Percentiles rank a stretch among this genome's conserved stretches.
Evolutionary conservation across 2,329 filamentous ascomycete genomes (phyloP).

Genomic region (Pleurostoma richardsiae): DNA sequence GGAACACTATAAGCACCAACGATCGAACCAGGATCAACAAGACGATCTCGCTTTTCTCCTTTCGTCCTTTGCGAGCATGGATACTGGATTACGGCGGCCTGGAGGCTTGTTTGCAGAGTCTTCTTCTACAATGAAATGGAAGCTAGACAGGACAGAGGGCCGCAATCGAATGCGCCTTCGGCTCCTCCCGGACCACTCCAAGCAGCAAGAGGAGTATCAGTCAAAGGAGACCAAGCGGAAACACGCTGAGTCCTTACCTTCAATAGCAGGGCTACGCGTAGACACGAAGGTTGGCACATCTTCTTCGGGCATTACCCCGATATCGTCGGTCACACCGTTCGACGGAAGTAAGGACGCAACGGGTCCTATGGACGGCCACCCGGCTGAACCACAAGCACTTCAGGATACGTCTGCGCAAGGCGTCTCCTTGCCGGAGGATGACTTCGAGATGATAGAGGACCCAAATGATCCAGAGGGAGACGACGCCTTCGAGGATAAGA

Average conservation of each 20-base stretch:
- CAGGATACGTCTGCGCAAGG: conserved; percentile 19
- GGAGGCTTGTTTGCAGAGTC: conserved; percentile 73
- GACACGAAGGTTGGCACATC: conserved; percentile 20
- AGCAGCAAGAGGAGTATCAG: conserved; percentile 69
- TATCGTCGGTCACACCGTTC: conserved; percentile 2
- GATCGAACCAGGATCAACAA: conserved; percentile 85
- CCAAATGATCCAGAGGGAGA: conserved; percentile 75
- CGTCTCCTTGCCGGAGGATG: conserved; percentile 63
- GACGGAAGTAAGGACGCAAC: not conserved
- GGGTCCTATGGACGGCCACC: not conserved
- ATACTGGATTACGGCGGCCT: conserved; percentile 70
- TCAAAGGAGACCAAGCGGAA: conserved; percentile 54
- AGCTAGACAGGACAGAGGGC: conserved; percentile 91
- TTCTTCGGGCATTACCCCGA: not conserved
- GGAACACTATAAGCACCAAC: conserved; percentile 87
- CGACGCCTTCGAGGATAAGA: conserved; percentile 90
- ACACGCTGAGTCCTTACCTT: conserved; percentile 13
- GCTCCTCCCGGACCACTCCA: conserved; percentile 71
- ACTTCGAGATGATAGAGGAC: conserved; percentile 93
- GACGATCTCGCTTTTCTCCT: conserved; percentile 78
- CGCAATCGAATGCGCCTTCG: conserved; percentile 91
- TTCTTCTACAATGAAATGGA: conserved; percentile 65
- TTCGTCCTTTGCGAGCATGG: conserved; percentile 71
- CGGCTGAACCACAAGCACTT: conserved; percentile 11
- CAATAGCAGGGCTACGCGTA: conserved; percentile 8